Conservation (phyloP, 1,284 basidiomycete genomes). For the Fomitopsis schrenkii region DNA sequence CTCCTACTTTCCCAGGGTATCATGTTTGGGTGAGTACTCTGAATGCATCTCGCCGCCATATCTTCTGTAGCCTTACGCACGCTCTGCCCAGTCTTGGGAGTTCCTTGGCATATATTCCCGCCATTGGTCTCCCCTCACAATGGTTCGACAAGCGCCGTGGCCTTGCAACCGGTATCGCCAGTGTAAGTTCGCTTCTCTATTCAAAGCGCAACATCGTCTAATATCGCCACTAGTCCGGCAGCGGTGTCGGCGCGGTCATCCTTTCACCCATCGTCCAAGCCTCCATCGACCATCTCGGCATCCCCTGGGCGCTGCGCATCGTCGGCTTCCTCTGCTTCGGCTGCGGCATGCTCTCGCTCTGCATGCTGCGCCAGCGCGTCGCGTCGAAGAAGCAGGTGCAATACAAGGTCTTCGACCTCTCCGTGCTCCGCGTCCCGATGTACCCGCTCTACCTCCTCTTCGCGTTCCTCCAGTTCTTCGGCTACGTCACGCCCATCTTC, state of each 20-base stretch:
- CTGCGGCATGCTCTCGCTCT: conserved; percentile 3
- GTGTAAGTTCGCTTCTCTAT: not conserved
- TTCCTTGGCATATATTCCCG: conserved; percentile 3
- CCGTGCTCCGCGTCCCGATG: conserved; percentile 2
- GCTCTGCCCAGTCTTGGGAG: not conserved
- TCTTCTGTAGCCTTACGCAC: too few species aligned
- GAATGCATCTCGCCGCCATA: too few species aligned
- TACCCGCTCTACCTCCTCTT: conserved; percentile 5
- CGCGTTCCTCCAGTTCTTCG: conserved; percentile 8
- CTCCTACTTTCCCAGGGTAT: conserved; percentile 6
- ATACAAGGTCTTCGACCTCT: conserved; percentile 6
- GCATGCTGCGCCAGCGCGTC: conserved; percentile 1
- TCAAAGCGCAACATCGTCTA: not conserved
- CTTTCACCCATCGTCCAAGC: conserved; percentile 3
- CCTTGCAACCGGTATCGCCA: conserved; percentile 4
- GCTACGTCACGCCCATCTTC: conserved; percentile 6
- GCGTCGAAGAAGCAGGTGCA: conserved; percentile 4
- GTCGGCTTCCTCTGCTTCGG: conserved; percentile 4
- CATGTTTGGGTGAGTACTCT: conserved; percentile 5
- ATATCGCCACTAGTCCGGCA: not conserved
- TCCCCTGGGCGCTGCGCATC: conserved; percentile 7
- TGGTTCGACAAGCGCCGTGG: conserved; percentile 5
- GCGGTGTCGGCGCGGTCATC: not conserved
- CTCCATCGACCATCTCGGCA: not conserved
- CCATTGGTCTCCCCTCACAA: conserved; percentile 3